Evolutionary conservation across 257 asterid genomes (phyloP).

Genomic region (Solanum microdontum): DNA sequence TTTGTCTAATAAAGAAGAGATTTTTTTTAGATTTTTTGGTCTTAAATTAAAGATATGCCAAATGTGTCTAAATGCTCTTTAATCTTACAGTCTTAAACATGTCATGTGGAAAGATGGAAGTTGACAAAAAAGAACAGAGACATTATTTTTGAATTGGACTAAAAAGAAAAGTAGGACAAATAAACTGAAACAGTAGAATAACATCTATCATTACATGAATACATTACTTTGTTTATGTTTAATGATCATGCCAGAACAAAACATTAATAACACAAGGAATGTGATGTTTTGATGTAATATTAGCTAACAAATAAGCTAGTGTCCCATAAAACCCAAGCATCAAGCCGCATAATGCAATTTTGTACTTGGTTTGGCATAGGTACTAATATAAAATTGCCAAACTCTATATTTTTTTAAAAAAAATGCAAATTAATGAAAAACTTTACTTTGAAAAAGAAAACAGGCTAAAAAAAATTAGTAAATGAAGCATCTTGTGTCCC

Average conservation of each 20-base stretch:
- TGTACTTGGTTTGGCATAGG: background rate
- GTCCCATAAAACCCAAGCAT: conserved; percentile 17
- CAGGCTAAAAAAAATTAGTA: background rate
- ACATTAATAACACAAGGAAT: background rate
- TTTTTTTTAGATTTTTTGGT: too few relatives aligned
- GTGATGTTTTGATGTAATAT: background rate
- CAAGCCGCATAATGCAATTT: conserved; percentile 3
- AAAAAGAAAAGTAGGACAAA: background rate
- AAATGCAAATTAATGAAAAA: background rate
- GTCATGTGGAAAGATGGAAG: background rate
- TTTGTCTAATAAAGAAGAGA: background rate
- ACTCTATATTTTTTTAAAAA: background rate
- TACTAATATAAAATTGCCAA: background rate
- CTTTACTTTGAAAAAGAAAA: conserved; percentile 5
- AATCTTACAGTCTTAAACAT: background rate
- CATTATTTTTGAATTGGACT: background rate
- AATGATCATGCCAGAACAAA: background rate
- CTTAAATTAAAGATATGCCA: too few relatives aligned
- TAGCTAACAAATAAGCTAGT: background rate
- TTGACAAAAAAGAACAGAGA: background rate
- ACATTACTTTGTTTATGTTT: background rate
- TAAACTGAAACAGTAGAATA: background rate
- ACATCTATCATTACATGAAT: background rate
- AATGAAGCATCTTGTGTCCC: conserved; percentile 5
- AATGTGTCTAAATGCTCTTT: too few relatives aligned